phyloP scores from a whole-genome alignment of 2,329 filamentous ascomycete species.

The Colletotrichum echinochloae region DNA sequence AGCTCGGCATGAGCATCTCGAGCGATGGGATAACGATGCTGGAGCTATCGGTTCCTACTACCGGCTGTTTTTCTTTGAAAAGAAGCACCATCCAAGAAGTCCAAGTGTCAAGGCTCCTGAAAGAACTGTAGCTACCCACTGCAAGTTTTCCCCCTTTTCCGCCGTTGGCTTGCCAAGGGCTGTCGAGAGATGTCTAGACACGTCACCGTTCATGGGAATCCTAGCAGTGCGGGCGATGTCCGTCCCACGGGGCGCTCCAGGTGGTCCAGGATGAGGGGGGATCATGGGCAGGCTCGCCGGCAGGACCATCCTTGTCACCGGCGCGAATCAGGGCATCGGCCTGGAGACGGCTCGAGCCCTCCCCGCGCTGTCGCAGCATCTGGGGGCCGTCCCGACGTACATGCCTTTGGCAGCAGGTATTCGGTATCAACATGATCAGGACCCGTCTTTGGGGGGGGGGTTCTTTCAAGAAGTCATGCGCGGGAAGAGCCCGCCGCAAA shows the following conservation, averaged over 20 bases:
- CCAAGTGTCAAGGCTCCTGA: neutral
- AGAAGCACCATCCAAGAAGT: too few species aligned
- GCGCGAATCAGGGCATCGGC: constrained; percentile 53
- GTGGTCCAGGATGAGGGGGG: constrained; percentile 37
- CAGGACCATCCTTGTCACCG: constrained; percentile 54
- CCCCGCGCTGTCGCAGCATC: constrained; percentile 48
- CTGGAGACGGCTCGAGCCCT: constrained; percentile 54
- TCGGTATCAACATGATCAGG: neutral
- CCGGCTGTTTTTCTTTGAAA: neutral
- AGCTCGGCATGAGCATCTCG: neutral
- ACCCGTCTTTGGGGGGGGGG: neutral
- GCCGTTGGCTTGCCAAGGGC: neutral
- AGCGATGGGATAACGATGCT: neutral
- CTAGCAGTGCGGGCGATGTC: constrained; percentile 35
- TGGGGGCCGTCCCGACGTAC: constrained; percentile 24
- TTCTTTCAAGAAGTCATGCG: neutral
- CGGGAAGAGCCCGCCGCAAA: constrained; percentile 51
- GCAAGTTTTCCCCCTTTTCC: too few species aligned
- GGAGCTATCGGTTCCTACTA: neutral
- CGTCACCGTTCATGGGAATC: constrained; percentile 2
- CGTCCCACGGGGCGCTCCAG: constrained; percentile 41
- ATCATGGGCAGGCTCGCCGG: constrained; percentile 42
- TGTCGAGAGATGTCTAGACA: constrained; percentile 10
- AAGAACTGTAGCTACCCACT: neutral
- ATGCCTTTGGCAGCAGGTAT: neutral